Base-by-base conservation (phyloP, 2,329 filamentous ascomycete species). In the Aspergillus brunneoviolaceus region DNA sequence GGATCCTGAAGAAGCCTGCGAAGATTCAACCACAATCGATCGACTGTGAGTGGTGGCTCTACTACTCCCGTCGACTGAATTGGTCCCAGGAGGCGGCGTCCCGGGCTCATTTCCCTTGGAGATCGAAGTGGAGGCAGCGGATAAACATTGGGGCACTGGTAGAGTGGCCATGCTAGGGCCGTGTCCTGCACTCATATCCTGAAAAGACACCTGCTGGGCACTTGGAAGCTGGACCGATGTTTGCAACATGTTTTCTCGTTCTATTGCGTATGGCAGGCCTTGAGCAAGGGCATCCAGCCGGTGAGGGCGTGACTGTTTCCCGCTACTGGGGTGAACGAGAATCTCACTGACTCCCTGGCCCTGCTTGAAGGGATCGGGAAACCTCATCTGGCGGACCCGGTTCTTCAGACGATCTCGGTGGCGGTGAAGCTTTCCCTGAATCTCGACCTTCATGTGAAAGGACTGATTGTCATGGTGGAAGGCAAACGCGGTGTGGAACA, bases 271-370 rank as follows among this genome's bases (percentile, higher is more conserved):
- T 10, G 33, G 47, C 2, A 58, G 49, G 9, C 39, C 56, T 21
- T n/a, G 29, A 23, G 27, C 56, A 7, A 58, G 50, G 11, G 6
- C 27, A 49, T 53, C 50, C 1, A 58, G 27, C 0, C 35, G 39
- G n/a, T 31, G n/a, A 9, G 11, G 5, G n/a, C n/a, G n/a, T n/a
- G n/a, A n/a, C n/a, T 51, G n/a, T 10, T 11, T 2, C 10, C 5
- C 23, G 5, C 5, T 49, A 27, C 23, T 50, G 6, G 55, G 55
- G 14, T 16, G 42, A 7, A 57, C 55, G 3, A 57, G 55, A 21
- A 49, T 57, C 19, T 57, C 55, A 19, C 55, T 57, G 12, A 29
- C 4, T 27, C 48, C 55, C 55, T 57, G 47, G 2, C 51, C 19
- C 1, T 16, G 9, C 16, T 47, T 23, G 14, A 14, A 25, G 14